Evolutionary conservation across 257 asterid genomes (phyloP), one percentile per base, ranked within the genome.

Genomic region (Penstemon newberryi): DNA sequence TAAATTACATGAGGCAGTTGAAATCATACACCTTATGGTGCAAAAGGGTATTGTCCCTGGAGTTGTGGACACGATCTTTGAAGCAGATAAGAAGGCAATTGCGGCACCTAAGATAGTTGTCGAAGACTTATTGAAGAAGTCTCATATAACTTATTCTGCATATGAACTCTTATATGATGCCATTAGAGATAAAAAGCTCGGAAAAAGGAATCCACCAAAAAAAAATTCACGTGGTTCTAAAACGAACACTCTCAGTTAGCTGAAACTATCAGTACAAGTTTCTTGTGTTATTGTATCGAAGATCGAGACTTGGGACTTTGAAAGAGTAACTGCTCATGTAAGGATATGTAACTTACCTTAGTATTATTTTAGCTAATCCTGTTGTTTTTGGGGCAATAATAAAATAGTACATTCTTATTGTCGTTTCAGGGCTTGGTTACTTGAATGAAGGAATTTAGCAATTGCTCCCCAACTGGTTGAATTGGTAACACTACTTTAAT

Each of bases 91-190:
- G 85, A 87, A 75, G 73, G 83, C 73, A 67, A 79, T 84, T 59
- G 99, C 89, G 5, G 96, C 95, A 46, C 99, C 99, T 52, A 93
- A 89, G 86, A 87, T 90, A 56, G 84, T 90, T 71, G 84, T 93
- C 70, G 96, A 90, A 60, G 87, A 87, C 74, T 81, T 93, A 83
- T 57, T 85, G 89, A 87, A 77, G 80, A 89, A 87, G 78, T 81
- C 89, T 9, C 83, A 83, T 70, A 83, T 93, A 40, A 84, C 87
- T 56, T 90, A 88, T 69, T 77, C 62, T 79, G 83, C 96, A 11
- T 87, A 90, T 71, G 96, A 89, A 64, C 76, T 88, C 62, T 81
- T 93, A 54, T 77, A 79, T 50, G 99, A 90, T 47, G 96, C 89
- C 56, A 63, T 90, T 64, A 84, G 99, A 75, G 84, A 83, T 69